These are phyloP conservation scores for Talaromyces nanjingensis DNA, from an alignment of 495 filamentous ascomycete species.

Conservation along the genomic window DNA sequence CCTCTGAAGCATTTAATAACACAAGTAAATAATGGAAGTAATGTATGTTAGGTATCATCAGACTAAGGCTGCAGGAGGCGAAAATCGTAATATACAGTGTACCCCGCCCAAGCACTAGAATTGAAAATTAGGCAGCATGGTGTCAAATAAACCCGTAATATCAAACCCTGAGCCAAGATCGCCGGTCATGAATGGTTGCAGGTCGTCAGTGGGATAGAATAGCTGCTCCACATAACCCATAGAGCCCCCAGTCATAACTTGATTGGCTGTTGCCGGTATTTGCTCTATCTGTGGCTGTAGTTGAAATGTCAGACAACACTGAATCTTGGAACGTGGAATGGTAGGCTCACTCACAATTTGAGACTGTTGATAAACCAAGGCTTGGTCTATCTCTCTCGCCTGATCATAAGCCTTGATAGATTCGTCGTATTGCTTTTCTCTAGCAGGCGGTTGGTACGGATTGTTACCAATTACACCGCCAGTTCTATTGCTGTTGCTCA, in stretches of 20 bases:
- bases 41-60: neutral
- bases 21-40: neutral
- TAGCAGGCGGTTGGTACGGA: neutral
- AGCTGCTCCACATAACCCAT: slow-evolving; percentile 3
- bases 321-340: neutral
- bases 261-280: neutral
- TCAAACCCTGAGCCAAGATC: slow-evolving; percentile 5
- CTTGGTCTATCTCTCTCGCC: neutral
- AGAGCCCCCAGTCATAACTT: neutral
- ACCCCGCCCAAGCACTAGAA: neutral
- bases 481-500: neutral
- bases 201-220: slow-evolving; percentile 7
- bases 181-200: slow-evolving; percentile 7
- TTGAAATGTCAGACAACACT: neutral
- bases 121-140: slow-evolving; percentile 4
- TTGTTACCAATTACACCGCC: neutral
- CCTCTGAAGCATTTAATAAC: too few species aligned
- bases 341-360: neutral
- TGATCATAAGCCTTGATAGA: neutral
- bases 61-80: neutral
- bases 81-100: neutral
- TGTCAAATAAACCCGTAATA: slow-evolving; percentile 6
- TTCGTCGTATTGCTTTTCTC: neutral
- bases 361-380: neutral
- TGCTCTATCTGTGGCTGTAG: neutral